phyloP scores from a whole-genome alignment of 2,329 filamentous ascomycete species.

The Monosporascus sp. region DNA sequence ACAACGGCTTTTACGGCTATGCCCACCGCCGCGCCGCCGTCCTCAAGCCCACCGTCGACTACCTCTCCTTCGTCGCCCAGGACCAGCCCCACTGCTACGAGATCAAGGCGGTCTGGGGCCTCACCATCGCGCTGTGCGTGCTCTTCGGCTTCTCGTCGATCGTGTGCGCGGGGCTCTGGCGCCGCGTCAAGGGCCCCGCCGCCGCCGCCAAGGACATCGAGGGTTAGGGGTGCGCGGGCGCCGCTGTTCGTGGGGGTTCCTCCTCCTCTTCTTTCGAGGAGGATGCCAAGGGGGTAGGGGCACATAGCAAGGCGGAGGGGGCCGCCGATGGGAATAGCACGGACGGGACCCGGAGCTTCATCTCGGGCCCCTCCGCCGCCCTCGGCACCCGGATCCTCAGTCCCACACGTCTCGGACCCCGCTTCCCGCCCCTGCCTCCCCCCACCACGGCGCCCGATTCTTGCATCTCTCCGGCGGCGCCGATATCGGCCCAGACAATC shows the following conservation, averaged over 20 bases:
- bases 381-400: constrained; percentile 20
- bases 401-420: constrained; percentile 13
- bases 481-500: constrained; percentile 1
- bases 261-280: not conserved
- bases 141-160: constrained; percentile 61
- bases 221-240: constrained; percentile 44
- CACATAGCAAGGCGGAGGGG: not conserved
- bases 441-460: constrained; percentile 15
- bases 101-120: constrained; percentile 82
- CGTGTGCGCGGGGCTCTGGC: constrained; percentile 57
- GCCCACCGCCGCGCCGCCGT: constrained; percentile 15
- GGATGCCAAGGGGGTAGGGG: not conserved
- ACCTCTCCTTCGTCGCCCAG: constrained; percentile 44
- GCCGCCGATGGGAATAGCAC: constrained; percentile 4
- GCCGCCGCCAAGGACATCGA: constrained; percentile 43
- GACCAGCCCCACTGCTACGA: constrained; percentile 67
- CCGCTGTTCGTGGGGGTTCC: constrained; percentile 25
- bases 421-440: constrained; percentile 13
- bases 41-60: constrained; percentile 21
- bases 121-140: constrained; percentile 73
- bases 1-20: constrained; percentile 14
- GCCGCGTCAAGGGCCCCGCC: constrained; percentile 43
- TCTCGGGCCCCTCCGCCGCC: constrained; percentile 15
- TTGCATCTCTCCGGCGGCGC: constrained; percentile 15
- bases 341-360: constrained; percentile 10